Evolutionary conservation across 176 grass and related monocot species (phyloP), one percentile per base, ranked within the genome.

Genomic region (Puccinellia tenuiflora): DNA sequence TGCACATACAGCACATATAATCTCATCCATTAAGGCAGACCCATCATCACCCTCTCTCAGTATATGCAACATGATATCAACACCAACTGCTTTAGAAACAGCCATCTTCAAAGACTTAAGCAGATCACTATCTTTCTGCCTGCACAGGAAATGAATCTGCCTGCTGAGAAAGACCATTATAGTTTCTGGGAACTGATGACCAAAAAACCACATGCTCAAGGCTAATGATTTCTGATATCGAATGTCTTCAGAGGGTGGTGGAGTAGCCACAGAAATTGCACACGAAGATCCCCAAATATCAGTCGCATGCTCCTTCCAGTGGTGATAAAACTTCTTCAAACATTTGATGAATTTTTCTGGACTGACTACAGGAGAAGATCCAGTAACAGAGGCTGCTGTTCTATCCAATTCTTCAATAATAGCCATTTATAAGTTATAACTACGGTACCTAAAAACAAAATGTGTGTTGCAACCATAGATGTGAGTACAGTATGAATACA

Each of bases 21-120:
- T 87, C 7, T 87, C 57, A 75, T 97, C 94, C 90, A 94, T 94
- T 40, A 88, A 86, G 33, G 16, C 9, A 25, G 74, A 53, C 1
- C 83, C 83, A 90, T 89, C 73, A 14, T 60, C 62, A 69, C 40
- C 78, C 83, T 81, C 87, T 80, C 53, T 73, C 88, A 40, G 66
- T 63, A 69, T 76, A 88, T 97, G 92, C 62, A 97, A 52, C 7
- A 92, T 52, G 20, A 87, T 48, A 21, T 83, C 80, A 83, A 52
- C 3, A 12, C 80, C 53, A 10, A 71, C 64, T 7, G 75, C 43
- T 42, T 78, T 55, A 30, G 52, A 73, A 73, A 70, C 85, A 67
- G 45, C 22, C 57, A 21, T 34, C 46, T 67, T 75, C 31, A 81
- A 53, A 26, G 70, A 18, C 17, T 63, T 35, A 45, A 86, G 56